Evolutionary conservation across 441 rosid species (phyloP).

Genomic region (Macaranga tanarius): DNA sequence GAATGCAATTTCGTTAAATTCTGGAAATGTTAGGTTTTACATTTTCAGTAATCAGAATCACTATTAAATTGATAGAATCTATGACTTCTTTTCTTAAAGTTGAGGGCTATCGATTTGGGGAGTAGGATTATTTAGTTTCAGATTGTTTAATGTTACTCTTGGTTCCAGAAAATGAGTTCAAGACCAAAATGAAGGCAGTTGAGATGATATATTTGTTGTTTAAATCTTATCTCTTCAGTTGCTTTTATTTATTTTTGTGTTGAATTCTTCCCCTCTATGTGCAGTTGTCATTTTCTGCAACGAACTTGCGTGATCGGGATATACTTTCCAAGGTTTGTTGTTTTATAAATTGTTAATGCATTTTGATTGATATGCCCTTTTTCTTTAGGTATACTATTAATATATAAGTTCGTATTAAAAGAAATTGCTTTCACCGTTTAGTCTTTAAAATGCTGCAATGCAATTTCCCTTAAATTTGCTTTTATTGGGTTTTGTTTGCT

Average conservation of each 20-base stretch:
- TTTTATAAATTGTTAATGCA: constrained; percentile 10
- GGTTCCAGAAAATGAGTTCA: not conserved
- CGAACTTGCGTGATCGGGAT: constrained; percentile 80
- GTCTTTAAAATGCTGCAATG: not conserved
- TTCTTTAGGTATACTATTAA: not conserved
- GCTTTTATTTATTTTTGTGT: not conserved
- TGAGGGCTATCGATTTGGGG: not conserved
- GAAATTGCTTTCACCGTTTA: not conserved
- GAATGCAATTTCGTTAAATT: not conserved
- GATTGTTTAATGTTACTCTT: not conserved
- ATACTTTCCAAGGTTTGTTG: constrained; percentile 73
- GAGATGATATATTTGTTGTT: not conserved
- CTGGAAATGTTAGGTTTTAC: not conserved
- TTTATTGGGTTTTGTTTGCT: not conserved
- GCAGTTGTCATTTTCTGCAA: constrained; percentile 93
- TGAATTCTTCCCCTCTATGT: constrained; percentile 15
- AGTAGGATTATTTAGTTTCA: not conserved
- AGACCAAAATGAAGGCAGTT: not conserved
- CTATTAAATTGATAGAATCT: no score
- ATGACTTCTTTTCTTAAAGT: not conserved
- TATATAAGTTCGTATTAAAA: not conserved
- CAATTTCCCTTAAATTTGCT: not conserved
- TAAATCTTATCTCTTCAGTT: not conserved
- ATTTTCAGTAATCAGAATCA: not conserved
- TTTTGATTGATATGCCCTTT: constrained; percentile 6